Evolutionary conservation across 2,329 filamentous ascomycete genomes (phyloP).

Genomic region (Curvularia verruculosa): DNA sequence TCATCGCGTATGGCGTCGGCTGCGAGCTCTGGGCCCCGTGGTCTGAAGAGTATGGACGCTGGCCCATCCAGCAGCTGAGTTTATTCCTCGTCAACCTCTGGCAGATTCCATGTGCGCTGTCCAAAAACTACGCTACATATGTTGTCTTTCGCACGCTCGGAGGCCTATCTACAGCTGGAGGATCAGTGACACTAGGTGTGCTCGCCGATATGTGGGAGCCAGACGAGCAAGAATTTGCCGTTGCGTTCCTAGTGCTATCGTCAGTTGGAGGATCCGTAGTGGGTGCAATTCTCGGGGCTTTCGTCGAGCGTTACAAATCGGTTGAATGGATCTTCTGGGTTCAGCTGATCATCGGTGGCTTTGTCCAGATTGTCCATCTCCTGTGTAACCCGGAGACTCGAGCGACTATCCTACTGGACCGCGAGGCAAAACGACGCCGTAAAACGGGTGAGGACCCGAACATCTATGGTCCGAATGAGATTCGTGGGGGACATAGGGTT

Average conservation of each 20-base stretch:
- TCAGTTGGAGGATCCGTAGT: conserved; percentile 63
- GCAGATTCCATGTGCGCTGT: conserved; percentile 55
- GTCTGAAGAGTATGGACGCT: conserved; percentile 62
- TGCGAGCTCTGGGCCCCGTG: conserved; percentile 62
- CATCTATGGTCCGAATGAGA: conserved; percentile 75
- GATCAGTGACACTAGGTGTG: conserved; percentile 68
- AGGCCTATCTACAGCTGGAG: conserved; percentile 67
- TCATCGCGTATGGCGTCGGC: conserved; percentile 58
- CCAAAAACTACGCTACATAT: conserved; percentile 52
- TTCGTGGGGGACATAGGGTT: conserved; percentile 44
- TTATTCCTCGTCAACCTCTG: conserved; percentile 62
- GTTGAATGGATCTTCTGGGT: conserved; percentile 72
- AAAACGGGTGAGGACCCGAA: conserved; percentile 63
- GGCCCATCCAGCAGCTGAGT: conserved; percentile 58
- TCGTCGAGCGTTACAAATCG: conserved; percentile 47
- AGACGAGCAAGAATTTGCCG: conserved; percentile 63
- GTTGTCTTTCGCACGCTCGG: conserved; percentile 57
- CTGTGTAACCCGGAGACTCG: conserved; percentile 77
- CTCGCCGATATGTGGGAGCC: conserved; percentile 67
- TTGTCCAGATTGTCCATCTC: conserved; percentile 70
- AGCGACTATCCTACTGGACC: conserved; percentile 75
- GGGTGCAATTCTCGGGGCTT: conserved; percentile 62
- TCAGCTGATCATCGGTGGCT: conserved; percentile 76
- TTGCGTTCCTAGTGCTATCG: conserved; percentile 65
- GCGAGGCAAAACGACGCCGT: conserved; percentile 74